phyloP scores from a whole-genome alignment of 768 basidiomycete species.

The Xerocomus brunneocitrinus region DNA sequence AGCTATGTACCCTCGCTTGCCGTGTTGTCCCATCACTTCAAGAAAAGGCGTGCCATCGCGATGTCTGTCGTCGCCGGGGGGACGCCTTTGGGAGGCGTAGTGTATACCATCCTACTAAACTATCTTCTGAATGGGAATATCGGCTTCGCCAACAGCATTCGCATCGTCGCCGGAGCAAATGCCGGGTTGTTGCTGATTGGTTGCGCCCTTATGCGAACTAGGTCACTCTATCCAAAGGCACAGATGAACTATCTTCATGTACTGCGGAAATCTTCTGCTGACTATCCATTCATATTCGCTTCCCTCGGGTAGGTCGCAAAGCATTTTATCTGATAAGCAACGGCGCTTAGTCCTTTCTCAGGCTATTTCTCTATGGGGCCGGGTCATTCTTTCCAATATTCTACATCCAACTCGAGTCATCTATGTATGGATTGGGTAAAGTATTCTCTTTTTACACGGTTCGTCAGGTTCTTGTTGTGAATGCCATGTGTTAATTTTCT shows the following conservation, averaged over 20 bases:
- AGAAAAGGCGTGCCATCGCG: slow-evolving; percentile 35
- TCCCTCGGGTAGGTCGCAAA: slow-evolving; percentile 18
- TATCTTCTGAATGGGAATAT: slow-evolving; percentile 12
- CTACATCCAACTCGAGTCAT: slow-evolving; percentile 54
- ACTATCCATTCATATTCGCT: slow-evolving; percentile 24
- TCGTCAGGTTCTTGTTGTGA: slow-evolving; percentile 4
- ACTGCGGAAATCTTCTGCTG: slow-evolving; percentile 13
- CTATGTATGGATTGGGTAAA: slow-evolving; percentile 41
- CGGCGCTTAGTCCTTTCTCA: slow-evolving; percentile 1
- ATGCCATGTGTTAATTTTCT: neutral
- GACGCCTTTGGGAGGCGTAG: slow-evolving; percentile 26
- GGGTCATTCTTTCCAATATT: slow-evolving; percentile 47
- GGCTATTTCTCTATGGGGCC: slow-evolving; percentile 19
- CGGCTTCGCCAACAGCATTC: slow-evolving; percentile 43
- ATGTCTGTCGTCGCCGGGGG: slow-evolving; percentile 40
- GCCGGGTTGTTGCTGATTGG: slow-evolving; percentile 35
- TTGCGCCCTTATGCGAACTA: slow-evolving; percentile 35
- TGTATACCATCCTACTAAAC: slow-evolving; percentile 29
- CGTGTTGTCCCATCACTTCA: slow-evolving; percentile 44
- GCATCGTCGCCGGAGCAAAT: slow-evolving; percentile 40
- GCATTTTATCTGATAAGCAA: neutral
- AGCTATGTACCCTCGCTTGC: slow-evolving; percentile 40
- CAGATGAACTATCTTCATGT: slow-evolving; percentile 14
- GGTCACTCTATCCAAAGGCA: slow-evolving; percentile 28
- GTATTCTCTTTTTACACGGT: slow-evolving; percentile 56